Evolutionary conservation across 495 filamentous ascomycete species (phyloP), one percentile per base, ranked within the genome.

Genomic region (Neurospora discreta): DNA sequence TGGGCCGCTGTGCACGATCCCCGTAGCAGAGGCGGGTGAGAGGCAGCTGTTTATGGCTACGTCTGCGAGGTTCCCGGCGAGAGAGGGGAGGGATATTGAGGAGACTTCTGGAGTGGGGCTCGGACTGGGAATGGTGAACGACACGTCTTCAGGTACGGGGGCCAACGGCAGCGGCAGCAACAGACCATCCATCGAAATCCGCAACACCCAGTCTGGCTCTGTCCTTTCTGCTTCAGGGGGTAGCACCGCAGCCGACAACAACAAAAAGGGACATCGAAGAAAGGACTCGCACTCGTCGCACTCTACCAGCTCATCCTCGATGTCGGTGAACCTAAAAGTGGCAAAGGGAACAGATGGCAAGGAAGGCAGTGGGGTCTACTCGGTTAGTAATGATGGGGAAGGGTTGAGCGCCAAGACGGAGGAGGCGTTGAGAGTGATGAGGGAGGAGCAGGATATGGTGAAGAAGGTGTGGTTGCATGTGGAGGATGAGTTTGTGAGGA

Each of bases 11-110:
- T 71, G 3, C 3, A 36, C 71, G 3, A 68, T 77, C 3, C 71
- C 80, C 3, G 16, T 75, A 1, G 74, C 78, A 11, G 88, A 89
- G 78, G 80, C 80, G 65, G 88, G 87, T 0, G 84, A 89, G 76
- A 74, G 88, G 39, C 86, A 89, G 74, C 41, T 88, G 58, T 90
- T 82, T 71, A 71, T 87, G 6, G 81, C 85, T 3, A 90, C 88
- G 7, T 86, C 82, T 69, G 82, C 80, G 18, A 76, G 77, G 42
- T 90, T 85, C 76, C 82, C 85, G 11, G 72, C 85, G 6, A 68
- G 70, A 39, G 38, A 33, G 3, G 70, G 70, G 5, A 42, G 52
- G 44, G 65, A 72, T 46, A 69, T 58, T 1, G 69, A 26, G 11
- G 68, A 20, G 1, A 76, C 74, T 16, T 60, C 71, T 0, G 80